Evolutionary conservation across 2,329 filamentous ascomycete genomes (phyloP).

Genomic region (Ceratocystis alfenasii): DNA sequence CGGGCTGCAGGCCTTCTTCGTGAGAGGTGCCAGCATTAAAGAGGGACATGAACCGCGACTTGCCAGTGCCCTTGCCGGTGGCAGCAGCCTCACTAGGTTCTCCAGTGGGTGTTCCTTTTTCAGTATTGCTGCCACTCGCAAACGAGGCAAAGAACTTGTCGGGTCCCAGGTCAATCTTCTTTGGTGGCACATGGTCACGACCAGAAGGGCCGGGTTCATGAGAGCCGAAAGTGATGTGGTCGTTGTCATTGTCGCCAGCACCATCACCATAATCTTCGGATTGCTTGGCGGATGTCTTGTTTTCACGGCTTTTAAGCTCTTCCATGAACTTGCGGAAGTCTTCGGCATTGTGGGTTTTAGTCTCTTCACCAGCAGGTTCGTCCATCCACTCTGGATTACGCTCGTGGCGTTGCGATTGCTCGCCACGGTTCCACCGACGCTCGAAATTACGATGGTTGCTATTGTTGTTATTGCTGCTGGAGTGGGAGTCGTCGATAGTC

Average conservation of each 20-base stretch:
- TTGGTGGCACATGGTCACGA: slow-evolving; percentile 12
- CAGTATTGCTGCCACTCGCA: slow-evolving; percentile 32
- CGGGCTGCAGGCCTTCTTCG: slow-evolving; percentile 18
- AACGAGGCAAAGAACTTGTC: slow-evolving; percentile 66
- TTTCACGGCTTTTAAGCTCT: slow-evolving; percentile 57
- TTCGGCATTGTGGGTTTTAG: slow-evolving; percentile 66
- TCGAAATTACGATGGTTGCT: slow-evolving; percentile 29
- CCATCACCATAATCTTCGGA: slow-evolving; percentile 24
- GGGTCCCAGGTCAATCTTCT: slow-evolving; percentile 47
- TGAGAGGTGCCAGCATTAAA: slow-evolving; percentile 42
- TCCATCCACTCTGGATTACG: slow-evolving; percentile 90
- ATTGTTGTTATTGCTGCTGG: slow-evolving; percentile 33
- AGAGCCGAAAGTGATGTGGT: not conserved
- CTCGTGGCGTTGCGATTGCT: slow-evolving; percentile 47
- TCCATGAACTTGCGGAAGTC: slow-evolving; percentile 95
- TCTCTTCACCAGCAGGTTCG: slow-evolving; percentile 54
- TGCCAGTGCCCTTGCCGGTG: slow-evolving; percentile 33
- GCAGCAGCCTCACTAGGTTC: slow-evolving; percentile 31
- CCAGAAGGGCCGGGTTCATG: slow-evolving; percentile 16
- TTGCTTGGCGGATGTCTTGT: slow-evolving; percentile 11
- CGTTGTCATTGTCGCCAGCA: slow-evolving; percentile 29
- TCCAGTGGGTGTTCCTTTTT: slow-evolving; percentile 43
- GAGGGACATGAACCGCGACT: slow-evolving; percentile 75
- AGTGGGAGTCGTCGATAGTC: slow-evolving; percentile 45
- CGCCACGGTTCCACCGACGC: slow-evolving; percentile 46